Evolutionary conservation across 202 grass and related monocot genomes (phyloP).

Genomic region (Musa balbisiana): DNA sequence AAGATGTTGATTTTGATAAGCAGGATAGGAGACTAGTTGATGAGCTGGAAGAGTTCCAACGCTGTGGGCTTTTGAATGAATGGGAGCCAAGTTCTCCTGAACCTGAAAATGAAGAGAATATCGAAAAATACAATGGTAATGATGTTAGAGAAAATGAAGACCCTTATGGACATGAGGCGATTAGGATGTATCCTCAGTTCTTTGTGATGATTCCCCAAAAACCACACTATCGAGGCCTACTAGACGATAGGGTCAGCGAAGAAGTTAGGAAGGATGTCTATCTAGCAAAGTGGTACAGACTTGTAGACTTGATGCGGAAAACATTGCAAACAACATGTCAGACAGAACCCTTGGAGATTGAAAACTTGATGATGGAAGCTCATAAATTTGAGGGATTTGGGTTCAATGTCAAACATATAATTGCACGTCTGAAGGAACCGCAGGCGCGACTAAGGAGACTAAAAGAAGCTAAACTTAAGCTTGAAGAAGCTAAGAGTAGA

Average conservation of each 20-base stretch:
- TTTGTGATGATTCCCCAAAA: slow-evolving; percentile 53
- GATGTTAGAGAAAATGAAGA: slow-evolving; percentile 21
- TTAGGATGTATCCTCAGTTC: slow-evolving; percentile 43
- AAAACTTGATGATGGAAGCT: slow-evolving; percentile 37
- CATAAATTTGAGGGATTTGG: slow-evolving; percentile 31
- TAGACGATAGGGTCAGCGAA: slow-evolving; percentile 9
- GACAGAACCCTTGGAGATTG: slow-evolving; percentile 33
- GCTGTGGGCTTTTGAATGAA: slow-evolving; percentile 41
- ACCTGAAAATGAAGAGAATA: slow-evolving; percentile 36
- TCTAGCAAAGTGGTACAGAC: slow-evolving; percentile 40
- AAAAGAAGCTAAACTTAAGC: slow-evolving; percentile 34
- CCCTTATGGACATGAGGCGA: slow-evolving; percentile 38
- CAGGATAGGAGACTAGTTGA: slow-evolving; percentile 33
- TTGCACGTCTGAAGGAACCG: slow-evolving; percentile 53
- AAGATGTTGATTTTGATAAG: slow-evolving; percentile 13
- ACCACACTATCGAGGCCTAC: slow-evolving; percentile 54
- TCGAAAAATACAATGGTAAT: slow-evolving; percentile 5
- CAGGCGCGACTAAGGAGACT: slow-evolving; percentile 30
- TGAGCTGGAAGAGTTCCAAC: slow-evolving; percentile 48
- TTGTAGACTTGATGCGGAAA: slow-evolving; percentile 38
- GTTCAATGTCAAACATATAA: slow-evolving; percentile 49
- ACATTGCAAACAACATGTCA: slow-evolving; percentile 46
- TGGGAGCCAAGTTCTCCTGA: slow-evolving; percentile 42
- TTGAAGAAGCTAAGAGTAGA: slow-evolving; percentile 38
- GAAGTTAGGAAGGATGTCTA: slow-evolving; percentile 32